These are phyloP conservation scores for Geranomyces michiganensis DNA, from an alignment of 192 early-diverging fungal genomes.

Conservation along the genomic window DNA sequence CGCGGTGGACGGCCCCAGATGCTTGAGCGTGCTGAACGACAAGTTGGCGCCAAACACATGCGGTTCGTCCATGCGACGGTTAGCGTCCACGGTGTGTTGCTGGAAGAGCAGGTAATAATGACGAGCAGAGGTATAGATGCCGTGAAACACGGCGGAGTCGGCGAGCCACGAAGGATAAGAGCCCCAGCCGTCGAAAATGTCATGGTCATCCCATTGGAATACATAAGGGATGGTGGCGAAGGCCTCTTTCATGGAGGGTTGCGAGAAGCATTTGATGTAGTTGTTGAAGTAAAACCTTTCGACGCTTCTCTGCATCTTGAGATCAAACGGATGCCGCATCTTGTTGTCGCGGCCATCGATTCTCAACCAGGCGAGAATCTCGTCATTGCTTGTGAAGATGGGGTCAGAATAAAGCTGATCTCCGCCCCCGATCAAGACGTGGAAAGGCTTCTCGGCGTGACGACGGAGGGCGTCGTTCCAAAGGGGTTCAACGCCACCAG, in stretches of 20 bases:
- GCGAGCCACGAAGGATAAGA: slow-evolving; percentile 79
- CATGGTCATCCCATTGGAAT: slow-evolving; percentile 85
- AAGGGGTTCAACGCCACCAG: slow-evolving; percentile 24
- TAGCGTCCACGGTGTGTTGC: slow-evolving; percentile 33
- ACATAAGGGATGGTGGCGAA: slow-evolving; percentile 72
- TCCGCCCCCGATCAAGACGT: slow-evolving; percentile 38
- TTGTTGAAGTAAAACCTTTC: slow-evolving; percentile 73
- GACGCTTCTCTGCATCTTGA: slow-evolving; percentile 56
- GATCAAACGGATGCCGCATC: slow-evolving; percentile 54
- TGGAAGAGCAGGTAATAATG: slow-evolving; percentile 86
- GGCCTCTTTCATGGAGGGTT: slow-evolving; percentile 57
- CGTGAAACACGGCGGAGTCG: slow-evolving; percentile 69
- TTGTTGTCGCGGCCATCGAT: slow-evolving; percentile 48
- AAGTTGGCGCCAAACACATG: slow-evolving; percentile 50
- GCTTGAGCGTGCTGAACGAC: slow-evolving; percentile 62
- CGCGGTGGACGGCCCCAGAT: slow-evolving; percentile 67
- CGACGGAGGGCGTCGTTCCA: slow-evolving; percentile 28
- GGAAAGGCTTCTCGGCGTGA: slow-evolving; percentile 29
- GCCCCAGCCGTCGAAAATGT: slow-evolving; percentile 84
- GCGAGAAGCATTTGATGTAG: slow-evolving; percentile 66
- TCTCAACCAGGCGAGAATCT: slow-evolving; percentile 32
- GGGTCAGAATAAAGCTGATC: slow-evolving; percentile 46
- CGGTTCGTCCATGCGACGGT: slow-evolving; percentile 55
- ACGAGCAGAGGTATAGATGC: slow-evolving; percentile 71
- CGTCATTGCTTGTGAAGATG: slow-evolving; percentile 29